Evolutionary conservation across 2,329 filamentous ascomycete genomes (phyloP).

Genomic region (Paraphaeosphaeria minitans): DNA sequence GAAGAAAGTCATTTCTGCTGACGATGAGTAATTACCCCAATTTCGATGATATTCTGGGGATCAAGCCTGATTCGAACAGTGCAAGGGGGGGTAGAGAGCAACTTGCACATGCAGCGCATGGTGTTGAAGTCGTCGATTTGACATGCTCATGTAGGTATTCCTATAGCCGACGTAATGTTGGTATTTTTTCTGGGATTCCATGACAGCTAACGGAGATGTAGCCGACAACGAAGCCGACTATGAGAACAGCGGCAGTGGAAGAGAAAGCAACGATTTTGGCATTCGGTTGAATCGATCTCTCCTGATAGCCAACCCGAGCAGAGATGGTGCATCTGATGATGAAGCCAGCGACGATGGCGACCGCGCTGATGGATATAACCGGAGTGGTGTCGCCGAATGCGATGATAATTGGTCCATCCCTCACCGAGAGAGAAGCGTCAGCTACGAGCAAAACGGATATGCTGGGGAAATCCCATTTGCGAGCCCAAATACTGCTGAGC

Average conservation of each 20-base stretch:
- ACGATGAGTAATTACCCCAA: constrained; percentile 6
- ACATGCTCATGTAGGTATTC: constrained; percentile 17
- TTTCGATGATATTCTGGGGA: constrained; percentile 6
- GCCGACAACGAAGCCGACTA: constrained; percentile 11
- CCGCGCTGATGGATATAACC: too few species aligned
- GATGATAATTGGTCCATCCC: too few species aligned
- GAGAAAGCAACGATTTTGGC: constrained; percentile 11
- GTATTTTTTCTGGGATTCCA: neutral
- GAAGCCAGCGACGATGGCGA: too few species aligned
- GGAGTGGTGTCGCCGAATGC: too few species aligned
- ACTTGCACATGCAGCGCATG: neutral
- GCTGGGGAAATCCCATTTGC: too few species aligned
- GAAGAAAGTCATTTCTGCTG: neutral
- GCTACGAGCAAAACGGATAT: too few species aligned
- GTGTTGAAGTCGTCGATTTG: constrained; percentile 15
- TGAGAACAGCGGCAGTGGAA: constrained; percentile 12
- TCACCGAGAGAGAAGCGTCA: too few species aligned
- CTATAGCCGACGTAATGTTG: constrained; percentile 5
- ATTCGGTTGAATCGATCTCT: too few species aligned
- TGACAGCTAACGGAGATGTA: constrained; percentile 14
- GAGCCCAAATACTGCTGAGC: too few species aligned
- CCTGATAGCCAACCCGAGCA: too few species aligned
- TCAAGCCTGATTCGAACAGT: constrained; percentile 13
- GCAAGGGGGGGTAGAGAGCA: neutral
- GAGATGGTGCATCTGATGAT: too few species aligned